These are phyloP conservation scores for Trametes maxima DNA, from an alignment of 768 basidiomycete genomes.

Conservation along the genomic window DNA sequence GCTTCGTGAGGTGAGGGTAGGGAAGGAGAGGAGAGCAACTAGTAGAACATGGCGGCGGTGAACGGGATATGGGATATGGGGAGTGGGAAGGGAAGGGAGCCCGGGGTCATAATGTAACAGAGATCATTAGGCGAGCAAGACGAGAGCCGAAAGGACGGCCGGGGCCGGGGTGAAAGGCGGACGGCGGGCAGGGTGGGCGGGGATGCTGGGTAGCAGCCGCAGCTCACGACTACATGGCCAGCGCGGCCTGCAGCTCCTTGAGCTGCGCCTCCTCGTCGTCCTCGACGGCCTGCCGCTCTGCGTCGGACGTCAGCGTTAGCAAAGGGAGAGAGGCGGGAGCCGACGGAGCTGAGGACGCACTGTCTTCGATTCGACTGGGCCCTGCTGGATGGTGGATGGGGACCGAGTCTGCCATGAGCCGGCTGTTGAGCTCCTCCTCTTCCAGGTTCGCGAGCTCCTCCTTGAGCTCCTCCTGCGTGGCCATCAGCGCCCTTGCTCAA, in stretches of 20 bases:
- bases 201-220: neutral
- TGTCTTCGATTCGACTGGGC: conserved; percentile 47
- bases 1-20: conserved; percentile 2
- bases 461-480: conserved; percentile 69
- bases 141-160: neutral
- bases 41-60: conserved; percentile 27
- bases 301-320: conserved; percentile 6
- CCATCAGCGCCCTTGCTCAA: neutral
- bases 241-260: conserved; percentile 81
- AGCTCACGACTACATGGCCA: conserved; percentile 64
- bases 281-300: conserved; percentile 56
- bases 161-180: neutral
- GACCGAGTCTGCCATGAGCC: conserved; percentile 84
- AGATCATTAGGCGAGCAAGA: conserved; percentile 20
- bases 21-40: conserved; percentile 21
- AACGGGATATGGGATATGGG: neutral
- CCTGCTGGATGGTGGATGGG: conserved; percentile 82
- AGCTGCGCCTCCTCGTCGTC: conserved; percentile 94
- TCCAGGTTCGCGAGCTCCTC: conserved; percentile 85
- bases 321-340: neutral
- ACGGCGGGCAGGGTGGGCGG: neutral
- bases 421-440: conserved; percentile 83
- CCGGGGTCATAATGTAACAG: conserved; percentile 28
- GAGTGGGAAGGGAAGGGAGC: conserved; percentile 6
- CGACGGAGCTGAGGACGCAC: conserved; percentile 41